Base-by-base conservation (phyloP, 2,329 filamentous ascomycete genomes). In the Cadophora gregata region DNA sequence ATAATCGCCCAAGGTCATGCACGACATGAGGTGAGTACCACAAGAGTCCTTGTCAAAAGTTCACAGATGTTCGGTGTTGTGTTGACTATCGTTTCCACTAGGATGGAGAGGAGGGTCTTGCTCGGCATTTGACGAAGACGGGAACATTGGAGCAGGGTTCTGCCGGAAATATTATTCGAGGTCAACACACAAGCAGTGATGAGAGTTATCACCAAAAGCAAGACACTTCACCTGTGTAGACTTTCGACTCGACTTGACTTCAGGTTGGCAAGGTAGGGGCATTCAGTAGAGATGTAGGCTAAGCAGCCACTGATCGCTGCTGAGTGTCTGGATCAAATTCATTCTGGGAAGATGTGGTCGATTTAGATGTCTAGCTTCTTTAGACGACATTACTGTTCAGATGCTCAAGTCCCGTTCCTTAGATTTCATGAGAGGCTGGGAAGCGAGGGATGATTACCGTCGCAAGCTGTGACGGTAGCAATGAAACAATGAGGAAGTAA, bases 81-180 rank as follows among this genome's bases (percentile, higher is more conserved):
- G 19, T 21, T 61, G 29, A 61, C 42, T 36, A 45, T 36, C 10
- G 47, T 1, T 12, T 45, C 24, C 7, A 21, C 4, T 1, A 62
- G 36, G 79, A 81, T 7, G 83, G 83, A 2, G 83, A 86, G 62
- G 81, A 85, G 29, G 84, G 83, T 0, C 70, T 86, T 67, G 73
- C 77, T 48, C 77, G 79, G 56, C 79, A 82, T 68, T 72, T 82
- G 63, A 79, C 77, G 4, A 80, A 79, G 67, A 75, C 76, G 1
- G 78, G 78, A 25, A 73, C 75, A 4, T 33, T 78, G 8, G 71
- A 75, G 55, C 62, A 71, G 36, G 71, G 70, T 4, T 67, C 70
- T 5, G 63, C 60, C 16, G 61, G 65, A 5, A 71, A 69, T 33
- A 67, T 69, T 16, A 48, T 56, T 25, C 65, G 66, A 27, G 63